phyloP scores from a whole-genome alignment of 1,284 basidiomycete genomes.

The Cutaneotrichosporon mucoides region DNA sequence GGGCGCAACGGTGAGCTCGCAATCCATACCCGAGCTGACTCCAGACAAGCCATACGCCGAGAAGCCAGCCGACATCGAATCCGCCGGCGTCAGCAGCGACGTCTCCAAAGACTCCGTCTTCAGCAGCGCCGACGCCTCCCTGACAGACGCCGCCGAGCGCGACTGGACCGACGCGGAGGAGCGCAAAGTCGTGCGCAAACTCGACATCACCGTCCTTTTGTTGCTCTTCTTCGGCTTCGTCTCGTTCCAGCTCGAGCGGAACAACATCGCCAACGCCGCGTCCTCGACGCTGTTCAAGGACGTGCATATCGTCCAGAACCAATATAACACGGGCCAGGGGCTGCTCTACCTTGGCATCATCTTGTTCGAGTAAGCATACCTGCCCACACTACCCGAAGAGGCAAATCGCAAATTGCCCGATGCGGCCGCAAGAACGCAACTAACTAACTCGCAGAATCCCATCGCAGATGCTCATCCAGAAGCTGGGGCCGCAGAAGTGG shows the following conservation, averaged over 20 bases:
- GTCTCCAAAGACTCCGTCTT: background rate
- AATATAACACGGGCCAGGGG: slow-evolving; percentile 39
- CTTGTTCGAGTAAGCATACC: slow-evolving; percentile 28
- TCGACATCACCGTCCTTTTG: background rate
- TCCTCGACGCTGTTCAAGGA: slow-evolving; percentile 16
- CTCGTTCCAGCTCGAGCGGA: slow-evolving; percentile 34
- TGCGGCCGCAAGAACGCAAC: too few species aligned
- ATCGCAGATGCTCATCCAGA: slow-evolving; percentile 29
- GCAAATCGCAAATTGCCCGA: too few species aligned
- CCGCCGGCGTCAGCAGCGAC: background rate
- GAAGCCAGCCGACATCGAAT: background rate
- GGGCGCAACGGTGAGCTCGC: too few species aligned
- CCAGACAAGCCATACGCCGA: background rate
- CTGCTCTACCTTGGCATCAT: slow-evolving; percentile 42
- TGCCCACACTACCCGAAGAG: too few species aligned
- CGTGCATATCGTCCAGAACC: slow-evolving; percentile 35
- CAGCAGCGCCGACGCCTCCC: background rate
- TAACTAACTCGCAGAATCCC: slow-evolving; percentile 24
- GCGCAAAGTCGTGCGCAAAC: background rate
- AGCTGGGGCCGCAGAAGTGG: slow-evolving; percentile 32
- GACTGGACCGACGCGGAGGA: slow-evolving; percentile 2
- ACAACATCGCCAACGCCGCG: slow-evolving; percentile 10
- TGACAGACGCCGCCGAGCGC: background rate
- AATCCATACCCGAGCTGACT: too few species aligned
- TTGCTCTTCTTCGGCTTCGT: slow-evolving; percentile 40